phyloP scores from a whole-genome alignment of 306 rosid genomes.

The Acacia melanoxylon region DNA sequence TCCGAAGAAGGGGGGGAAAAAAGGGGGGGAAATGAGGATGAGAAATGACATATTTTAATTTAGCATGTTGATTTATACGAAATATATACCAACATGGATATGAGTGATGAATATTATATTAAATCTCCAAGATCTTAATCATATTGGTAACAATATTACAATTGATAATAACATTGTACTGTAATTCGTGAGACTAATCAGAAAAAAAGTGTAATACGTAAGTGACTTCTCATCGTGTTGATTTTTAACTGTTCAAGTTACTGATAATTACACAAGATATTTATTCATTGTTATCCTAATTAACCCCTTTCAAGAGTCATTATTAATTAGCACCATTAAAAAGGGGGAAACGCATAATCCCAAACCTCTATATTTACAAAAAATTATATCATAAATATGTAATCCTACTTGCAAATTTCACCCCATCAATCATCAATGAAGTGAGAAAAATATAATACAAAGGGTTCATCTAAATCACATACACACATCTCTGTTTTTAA shows the following conservation, averaged over 20 bases:
- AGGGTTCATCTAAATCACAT: neutral
- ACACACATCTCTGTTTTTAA: too few relatives aligned
- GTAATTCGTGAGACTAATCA: neutral
- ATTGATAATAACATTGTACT: neutral
- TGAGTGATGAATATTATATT: neutral
- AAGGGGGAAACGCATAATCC: neutral
- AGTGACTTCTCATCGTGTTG: neutral
- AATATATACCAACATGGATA: neutral
- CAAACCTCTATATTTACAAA: neutral
- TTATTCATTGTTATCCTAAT: neutral
- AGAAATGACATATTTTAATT: too few relatives aligned
- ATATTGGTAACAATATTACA: neutral
- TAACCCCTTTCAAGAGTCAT: neutral
- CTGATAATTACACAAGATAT: neutral
- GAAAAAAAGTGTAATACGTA: neutral
- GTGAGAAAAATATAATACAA: neutral
- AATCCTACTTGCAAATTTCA: neutral
- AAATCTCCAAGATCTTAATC: neutral
- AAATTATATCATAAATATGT: neutral
- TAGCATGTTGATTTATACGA: too few relatives aligned
- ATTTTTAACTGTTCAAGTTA: neutral
- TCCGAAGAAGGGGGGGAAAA: too few relatives aligned
- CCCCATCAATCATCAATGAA: neutral
- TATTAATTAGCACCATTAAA: neutral
- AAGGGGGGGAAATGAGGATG: too few relatives aligned